phyloP scores from a whole-genome alignment of 2,329 filamentous ascomycete species.

The Colletotrichum lindemuthianum region DNA sequence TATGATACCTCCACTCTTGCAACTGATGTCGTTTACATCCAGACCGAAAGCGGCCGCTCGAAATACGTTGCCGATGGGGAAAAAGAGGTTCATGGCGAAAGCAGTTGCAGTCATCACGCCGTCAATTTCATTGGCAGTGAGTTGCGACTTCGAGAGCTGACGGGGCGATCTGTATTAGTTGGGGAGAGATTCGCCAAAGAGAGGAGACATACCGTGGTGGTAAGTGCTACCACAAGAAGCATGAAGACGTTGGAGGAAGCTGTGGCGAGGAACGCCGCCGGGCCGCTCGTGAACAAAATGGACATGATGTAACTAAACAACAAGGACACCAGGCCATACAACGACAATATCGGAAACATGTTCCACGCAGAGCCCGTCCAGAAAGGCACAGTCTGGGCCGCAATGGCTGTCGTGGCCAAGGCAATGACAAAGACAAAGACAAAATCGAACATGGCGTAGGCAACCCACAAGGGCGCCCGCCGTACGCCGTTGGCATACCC shows the following conservation, averaged over 20 bases:
- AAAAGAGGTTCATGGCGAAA: background rate
- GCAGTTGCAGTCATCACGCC: conserved; percentile 1
- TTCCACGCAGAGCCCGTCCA: conserved; percentile 1
- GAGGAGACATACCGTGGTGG: background rate
- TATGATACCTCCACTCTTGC: background rate
- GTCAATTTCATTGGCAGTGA: background rate
- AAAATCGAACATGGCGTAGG: conserved; percentile 22
- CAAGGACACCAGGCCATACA: conserved; percentile 5
- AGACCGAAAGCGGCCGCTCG: background rate
- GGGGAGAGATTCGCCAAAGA: background rate
- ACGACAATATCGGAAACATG: conserved; percentile 4
- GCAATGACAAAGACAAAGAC: conserved; percentile 12
- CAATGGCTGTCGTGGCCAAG: background rate
- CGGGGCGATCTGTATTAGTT: background rate
- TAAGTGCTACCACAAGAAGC: background rate
- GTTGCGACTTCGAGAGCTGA: background rate
- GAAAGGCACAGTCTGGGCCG: background rate
- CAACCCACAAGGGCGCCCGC: conserved; percentile 5
- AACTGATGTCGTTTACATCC: conserved; percentile 1
- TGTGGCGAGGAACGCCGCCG: background rate
- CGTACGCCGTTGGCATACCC: conserved; percentile 8
- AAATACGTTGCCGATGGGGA: conserved; percentile 9
- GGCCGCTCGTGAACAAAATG: conserved; percentile 3
- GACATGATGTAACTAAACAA: conserved; percentile 4
- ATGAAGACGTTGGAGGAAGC: background rate